Evolutionary conservation across 306 rosid genomes (phyloP).

Genomic region (Begonia masoniana): DNA sequence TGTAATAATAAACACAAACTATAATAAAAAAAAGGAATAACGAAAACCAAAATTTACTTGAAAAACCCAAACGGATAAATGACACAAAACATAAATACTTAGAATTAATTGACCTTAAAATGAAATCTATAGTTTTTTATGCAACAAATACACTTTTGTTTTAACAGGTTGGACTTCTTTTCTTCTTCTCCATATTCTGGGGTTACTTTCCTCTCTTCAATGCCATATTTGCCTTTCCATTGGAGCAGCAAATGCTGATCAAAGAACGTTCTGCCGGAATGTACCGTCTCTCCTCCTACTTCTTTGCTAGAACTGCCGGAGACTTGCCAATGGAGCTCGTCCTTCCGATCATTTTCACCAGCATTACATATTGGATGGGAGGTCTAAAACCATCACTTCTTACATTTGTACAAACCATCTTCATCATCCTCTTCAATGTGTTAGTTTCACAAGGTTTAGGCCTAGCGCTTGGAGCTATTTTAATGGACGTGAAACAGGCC

Average conservation of each 20-base stretch:
- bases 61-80: no score
- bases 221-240: slow-evolving; percentile 72
- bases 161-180: slow-evolving; percentile 70
- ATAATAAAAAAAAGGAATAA: no score
- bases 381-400: slow-evolving; percentile 64
- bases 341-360: slow-evolving; percentile 62
- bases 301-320: slow-evolving; percentile 56
- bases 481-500: slow-evolving; percentile 78
- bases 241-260: slow-evolving; percentile 67
- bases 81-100: no score
- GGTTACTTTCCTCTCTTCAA: slow-evolving; percentile 82
- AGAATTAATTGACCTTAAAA: no score
- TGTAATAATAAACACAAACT: no score
- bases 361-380: slow-evolving; percentile 76
- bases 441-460: slow-evolving; percentile 83
- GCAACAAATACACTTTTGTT: neutral
- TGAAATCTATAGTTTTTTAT: neutral
- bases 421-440: slow-evolving; percentile 59
- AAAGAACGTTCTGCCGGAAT: slow-evolving; percentile 80
- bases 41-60: no score
- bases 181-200: slow-evolving; percentile 96
- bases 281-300: slow-evolving; percentile 88
- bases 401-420: slow-evolving; percentile 54
- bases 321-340: slow-evolving; percentile 91
- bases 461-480: slow-evolving; percentile 76